A percentile compares a stretch with the other conserved stretches of the same genome.
Evolutionary conservation across 2,329 filamentous ascomycete genomes (phyloP).

Genomic region (Trematosphaeria pertusa): DNA sequence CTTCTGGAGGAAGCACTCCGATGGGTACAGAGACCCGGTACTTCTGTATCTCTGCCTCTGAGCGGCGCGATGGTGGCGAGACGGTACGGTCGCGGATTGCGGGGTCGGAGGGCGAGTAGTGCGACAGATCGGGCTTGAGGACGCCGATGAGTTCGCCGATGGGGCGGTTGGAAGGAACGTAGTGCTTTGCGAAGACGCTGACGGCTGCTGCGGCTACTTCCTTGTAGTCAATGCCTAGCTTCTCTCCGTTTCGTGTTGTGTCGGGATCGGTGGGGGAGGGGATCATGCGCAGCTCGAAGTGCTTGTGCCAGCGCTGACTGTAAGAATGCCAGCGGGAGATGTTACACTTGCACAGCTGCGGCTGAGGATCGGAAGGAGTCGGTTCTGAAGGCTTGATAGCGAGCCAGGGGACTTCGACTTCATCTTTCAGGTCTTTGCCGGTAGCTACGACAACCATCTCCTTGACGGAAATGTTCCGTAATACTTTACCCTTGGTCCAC

Average conservation of each 20-base stretch:
- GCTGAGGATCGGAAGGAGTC: too few relatives aligned
- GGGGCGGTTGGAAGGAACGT: neutral
- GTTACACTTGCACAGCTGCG: too few relatives aligned
- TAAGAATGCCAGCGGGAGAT: too few relatives aligned
- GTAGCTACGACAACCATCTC: too few relatives aligned
- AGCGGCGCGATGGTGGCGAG: neutral
- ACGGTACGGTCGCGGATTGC: neutral
- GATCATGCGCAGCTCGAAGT: too few relatives aligned
- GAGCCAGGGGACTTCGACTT: too few relatives aligned
- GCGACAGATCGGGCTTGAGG: neutral
- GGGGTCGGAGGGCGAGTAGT: neutral
- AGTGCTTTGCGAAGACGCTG: neutral
- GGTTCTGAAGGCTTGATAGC: too few relatives aligned
- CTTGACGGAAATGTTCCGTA: too few relatives aligned
- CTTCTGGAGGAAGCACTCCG: neutral
- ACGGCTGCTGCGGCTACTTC: neutral
- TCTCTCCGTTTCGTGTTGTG: neutral
- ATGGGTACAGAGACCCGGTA: neutral
- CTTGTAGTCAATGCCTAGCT: neutral
- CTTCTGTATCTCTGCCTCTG: neutral
- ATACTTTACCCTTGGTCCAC: too few relatives aligned
- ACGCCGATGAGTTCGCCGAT: constrained; percentile 1
- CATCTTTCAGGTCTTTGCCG: too few relatives aligned
- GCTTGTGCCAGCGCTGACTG: too few relatives aligned
- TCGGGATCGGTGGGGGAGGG: too few relatives aligned